Conservation (phyloP, 2,329 filamentous ascomycete genomes). For the Xylogone sp. region DNA sequence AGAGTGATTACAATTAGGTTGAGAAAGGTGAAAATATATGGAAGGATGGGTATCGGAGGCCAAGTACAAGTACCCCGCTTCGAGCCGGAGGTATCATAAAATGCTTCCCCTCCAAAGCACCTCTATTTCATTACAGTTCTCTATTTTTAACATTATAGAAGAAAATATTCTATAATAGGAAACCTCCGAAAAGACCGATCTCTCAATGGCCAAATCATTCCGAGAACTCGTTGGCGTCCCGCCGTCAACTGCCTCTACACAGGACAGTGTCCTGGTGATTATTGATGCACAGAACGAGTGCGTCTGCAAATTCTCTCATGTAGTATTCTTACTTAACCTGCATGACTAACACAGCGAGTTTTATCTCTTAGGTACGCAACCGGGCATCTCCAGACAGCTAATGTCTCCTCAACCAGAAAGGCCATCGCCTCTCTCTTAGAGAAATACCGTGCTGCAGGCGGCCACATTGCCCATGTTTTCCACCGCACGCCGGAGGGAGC, state of each 20-base stretch:
- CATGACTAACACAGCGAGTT: conserved; percentile 26
- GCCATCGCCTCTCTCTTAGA: conserved; percentile 54
- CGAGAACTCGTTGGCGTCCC: conserved; percentile 42
- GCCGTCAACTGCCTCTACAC: conserved; percentile 50
- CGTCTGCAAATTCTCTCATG: conserved; percentile 7
- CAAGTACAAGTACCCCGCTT: too few relatives aligned
- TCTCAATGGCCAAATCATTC: conserved; percentile 22
- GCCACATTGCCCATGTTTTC: conserved; percentile 55
- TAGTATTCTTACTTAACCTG: too few relatives aligned
- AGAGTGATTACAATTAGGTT: too few relatives aligned
- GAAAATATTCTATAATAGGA: too few relatives aligned
- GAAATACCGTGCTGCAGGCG: conserved; percentile 53
- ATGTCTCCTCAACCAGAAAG: conserved; percentile 49
- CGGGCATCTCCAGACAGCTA: conserved; percentile 52
- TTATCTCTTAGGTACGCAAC: conserved; percentile 41
- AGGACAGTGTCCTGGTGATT: conserved; percentile 60
- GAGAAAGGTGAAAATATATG: too few relatives aligned
- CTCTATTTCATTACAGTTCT: too few relatives aligned
- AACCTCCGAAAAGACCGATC: too few relatives aligned
- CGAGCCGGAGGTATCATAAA: too few relatives aligned
- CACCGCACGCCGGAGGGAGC: conserved; percentile 58
- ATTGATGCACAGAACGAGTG: conserved; percentile 72
- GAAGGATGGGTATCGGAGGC: too few relatives aligned
- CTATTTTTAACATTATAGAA: too few relatives aligned
- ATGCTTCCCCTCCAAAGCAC: too few relatives aligned